A percentile compares a stretch with the other conserved stretches of the same genome.
These are phyloP conservation scores for Piper longum DNA, from an alignment of 164 flowering plant species.

Conservation along the genomic window DNA sequence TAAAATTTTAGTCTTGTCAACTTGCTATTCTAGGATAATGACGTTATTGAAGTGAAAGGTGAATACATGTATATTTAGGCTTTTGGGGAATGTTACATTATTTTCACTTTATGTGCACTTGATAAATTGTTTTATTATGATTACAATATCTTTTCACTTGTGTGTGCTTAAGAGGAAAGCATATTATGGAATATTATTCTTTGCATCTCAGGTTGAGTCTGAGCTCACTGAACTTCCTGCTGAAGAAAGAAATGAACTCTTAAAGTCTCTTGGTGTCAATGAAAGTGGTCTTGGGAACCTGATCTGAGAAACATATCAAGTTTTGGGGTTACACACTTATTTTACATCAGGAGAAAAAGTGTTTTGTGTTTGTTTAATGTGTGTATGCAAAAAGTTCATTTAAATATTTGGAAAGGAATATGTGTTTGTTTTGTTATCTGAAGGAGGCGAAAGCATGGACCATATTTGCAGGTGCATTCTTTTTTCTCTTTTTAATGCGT, in stretches of 20 bases:
- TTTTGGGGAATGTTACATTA: too few relatives aligned
- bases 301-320: constrained; percentile 71
- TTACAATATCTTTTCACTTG: too few relatives aligned
- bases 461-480: constrained; percentile 63
- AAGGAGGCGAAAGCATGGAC: constrained; percentile 99
- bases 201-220: constrained; percentile 65
- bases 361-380: not conserved
- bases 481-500: not conserved
- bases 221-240: constrained; percentile 85
- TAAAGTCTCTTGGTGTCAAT: constrained; percentile 70
- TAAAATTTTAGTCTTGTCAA: too few relatives aligned
- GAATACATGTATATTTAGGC: too few relatives aligned
- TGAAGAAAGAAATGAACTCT: constrained; percentile 70
- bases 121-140: too few relatives aligned
- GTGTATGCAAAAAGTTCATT: not conserved
- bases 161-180: not conserved
- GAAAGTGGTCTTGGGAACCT: constrained; percentile 98
- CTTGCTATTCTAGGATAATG: too few relatives aligned
- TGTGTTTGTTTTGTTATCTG: constrained; percentile 3
- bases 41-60: too few relatives aligned
- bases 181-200: too few relatives aligned
- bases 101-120: too few relatives aligned
- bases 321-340: constrained; percentile 78
- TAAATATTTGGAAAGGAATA: not conserved
- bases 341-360: constrained; percentile 98